phyloP scores from a whole-genome alignment of 768 basidiomycete species.

The Suillus hirtellus region DNA sequence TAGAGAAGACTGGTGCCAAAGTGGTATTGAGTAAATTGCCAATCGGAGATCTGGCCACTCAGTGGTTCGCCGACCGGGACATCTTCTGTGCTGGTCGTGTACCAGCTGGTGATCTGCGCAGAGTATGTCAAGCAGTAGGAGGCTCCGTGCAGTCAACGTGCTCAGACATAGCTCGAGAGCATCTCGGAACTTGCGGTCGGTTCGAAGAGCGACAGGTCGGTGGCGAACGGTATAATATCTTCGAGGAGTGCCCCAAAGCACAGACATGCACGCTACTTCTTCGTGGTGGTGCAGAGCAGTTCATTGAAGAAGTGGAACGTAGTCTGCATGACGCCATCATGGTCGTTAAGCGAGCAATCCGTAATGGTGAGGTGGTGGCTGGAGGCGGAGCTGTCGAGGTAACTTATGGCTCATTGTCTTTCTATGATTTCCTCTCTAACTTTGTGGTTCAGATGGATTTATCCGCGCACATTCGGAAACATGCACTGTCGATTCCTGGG shows the following conservation, averaged over 20 bases:
- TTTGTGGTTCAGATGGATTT: constrained; percentile 83
- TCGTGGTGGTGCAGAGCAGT: constrained; percentile 96
- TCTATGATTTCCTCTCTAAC: constrained; percentile 7
- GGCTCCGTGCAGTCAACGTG: constrained; percentile 95
- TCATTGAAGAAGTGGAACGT: constrained; percentile 97
- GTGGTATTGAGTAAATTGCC: constrained; percentile 97
- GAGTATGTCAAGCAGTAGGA: constrained; percentile 95
- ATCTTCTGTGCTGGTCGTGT: constrained; percentile 99
- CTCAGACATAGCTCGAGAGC: constrained; percentile 85
- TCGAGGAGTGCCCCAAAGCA: constrained; percentile 89
- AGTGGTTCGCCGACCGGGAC: constrained; percentile 98
- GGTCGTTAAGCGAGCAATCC: constrained; percentile 97
- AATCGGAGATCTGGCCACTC: constrained; percentile 97
- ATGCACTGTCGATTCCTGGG: constrained; percentile 91
- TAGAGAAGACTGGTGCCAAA: constrained; percentile 94
- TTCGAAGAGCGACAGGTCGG: constrained; percentile 97
- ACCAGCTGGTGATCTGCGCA: constrained; percentile 81
- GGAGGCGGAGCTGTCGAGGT: constrained; percentile 98
- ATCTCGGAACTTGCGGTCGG: constrained; percentile 89
- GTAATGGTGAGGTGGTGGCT: constrained; percentile 94
- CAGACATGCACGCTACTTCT: constrained; percentile 95
- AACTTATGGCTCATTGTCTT: constrained; percentile 16
- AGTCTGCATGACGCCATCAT: constrained; percentile 98
- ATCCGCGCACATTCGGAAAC: constrained; percentile 88
- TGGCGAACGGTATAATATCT: constrained; percentile 94